Conservation (phyloP, 371 early-diverging fungal species). For the Zopfochytrium polystomum region DNA sequence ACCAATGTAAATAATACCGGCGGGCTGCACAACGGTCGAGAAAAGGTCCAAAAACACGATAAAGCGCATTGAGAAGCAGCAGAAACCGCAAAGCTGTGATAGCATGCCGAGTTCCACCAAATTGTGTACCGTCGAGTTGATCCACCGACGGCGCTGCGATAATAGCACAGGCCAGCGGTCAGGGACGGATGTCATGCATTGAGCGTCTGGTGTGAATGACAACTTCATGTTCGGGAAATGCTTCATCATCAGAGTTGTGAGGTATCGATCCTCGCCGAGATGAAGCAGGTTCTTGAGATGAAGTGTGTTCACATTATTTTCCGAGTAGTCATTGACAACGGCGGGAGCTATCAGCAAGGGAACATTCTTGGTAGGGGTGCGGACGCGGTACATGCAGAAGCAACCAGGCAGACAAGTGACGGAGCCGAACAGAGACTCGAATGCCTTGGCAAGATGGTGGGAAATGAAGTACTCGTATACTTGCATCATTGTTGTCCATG, state of each 20-base stretch:
- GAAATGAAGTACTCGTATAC: conserved; percentile 83
- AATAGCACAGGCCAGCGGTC: conserved; percentile 87
- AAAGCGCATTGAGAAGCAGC: conserved; percentile 93
- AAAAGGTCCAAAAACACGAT: conserved; percentile 65
- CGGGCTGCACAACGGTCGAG: conserved; percentile 62
- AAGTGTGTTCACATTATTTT: conserved; percentile 94
- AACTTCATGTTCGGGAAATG: conserved; percentile 92
- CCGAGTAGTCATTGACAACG: conserved; percentile 93
- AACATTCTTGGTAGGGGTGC: conserved; percentile 25
- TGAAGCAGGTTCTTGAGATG: conserved; percentile 60
- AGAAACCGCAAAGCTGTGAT: conserved; percentile 88
- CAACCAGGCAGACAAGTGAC: conserved; percentile 87
- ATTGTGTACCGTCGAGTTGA: conserved; percentile 96
- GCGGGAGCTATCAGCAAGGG: conserved; percentile 81
- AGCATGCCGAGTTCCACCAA: conserved; percentile 80
- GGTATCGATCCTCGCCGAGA: conserved; percentile 65
- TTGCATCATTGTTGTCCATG: conserved; percentile 94
- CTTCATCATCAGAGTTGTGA: conserved; percentile 90
- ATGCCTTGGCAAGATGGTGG: conserved; percentile 70
- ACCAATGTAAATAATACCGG: conserved; percentile 59
- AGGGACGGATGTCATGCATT: conserved; percentile 94
- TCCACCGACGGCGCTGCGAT: conserved; percentile 89
- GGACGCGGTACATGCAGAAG: conserved; percentile 83
- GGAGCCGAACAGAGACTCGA: no score
- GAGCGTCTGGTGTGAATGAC: conserved; percentile 92